Percentiles rank a stretch among this genome's conserved stretches.
Conservation (phyloP, 306 rosid genomes). For the Acacia confusa region DNA sequence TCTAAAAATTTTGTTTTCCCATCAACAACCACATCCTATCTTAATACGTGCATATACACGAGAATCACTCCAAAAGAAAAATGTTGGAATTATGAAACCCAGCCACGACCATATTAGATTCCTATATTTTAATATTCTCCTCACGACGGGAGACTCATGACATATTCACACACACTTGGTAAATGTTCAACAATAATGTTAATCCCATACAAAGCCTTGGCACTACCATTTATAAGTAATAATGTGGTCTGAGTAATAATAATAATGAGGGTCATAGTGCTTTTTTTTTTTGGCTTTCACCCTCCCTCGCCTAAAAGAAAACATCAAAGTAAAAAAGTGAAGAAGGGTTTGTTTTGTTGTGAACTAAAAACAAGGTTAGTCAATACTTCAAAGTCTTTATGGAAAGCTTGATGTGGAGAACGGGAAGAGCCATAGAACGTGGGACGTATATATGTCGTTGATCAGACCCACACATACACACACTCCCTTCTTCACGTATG, state of each 20-base stretch:
- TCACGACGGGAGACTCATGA: too few species aligned
- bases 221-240: not conserved
- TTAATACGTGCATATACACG: too few species aligned
- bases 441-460: constrained; percentile 37
- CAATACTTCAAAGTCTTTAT: constrained; percentile 33
- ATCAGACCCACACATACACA: constrained; percentile 45
- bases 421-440: constrained; percentile 47
- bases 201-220: constrained; percentile 7
- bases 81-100: too few species aligned
- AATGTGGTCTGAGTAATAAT: constrained; percentile 20
- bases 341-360: not conserved
- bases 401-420: constrained; percentile 42
- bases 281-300: not conserved
- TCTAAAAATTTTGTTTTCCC: not conserved
- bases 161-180: not conserved
- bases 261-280: not conserved
- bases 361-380: constrained; percentile 33
- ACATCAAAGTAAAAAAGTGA: not conserved
- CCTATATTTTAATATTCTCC: too few species aligned
- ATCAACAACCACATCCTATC: not conserved
- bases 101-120: too few species aligned
- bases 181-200: not conserved
- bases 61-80: too few species aligned
- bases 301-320: not conserved
- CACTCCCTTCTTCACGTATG: constrained; percentile 55